These are phyloP conservation scores for Earliella scabrosa DNA, from an alignment of 1,284 basidiomycete species.

Conservation along the genomic window DNA sequence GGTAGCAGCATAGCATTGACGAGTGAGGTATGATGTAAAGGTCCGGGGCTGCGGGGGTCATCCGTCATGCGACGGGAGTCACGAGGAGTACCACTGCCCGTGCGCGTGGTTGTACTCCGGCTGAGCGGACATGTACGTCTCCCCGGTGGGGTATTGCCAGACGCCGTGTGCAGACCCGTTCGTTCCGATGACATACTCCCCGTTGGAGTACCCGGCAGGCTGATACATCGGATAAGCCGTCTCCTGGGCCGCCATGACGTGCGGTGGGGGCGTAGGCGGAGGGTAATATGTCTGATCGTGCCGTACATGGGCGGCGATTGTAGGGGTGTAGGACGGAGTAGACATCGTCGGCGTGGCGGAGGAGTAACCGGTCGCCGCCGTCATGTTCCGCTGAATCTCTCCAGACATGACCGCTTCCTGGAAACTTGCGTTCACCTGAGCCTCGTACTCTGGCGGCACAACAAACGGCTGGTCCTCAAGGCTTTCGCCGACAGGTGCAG, in stretches of 20 bases:
- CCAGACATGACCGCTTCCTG: slow-evolving; percentile 34
- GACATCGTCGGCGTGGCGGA: slow-evolving; percentile 2
- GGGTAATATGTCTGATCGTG: slow-evolving; percentile 4
- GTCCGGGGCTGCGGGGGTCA: background rate
- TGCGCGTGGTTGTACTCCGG: slow-evolving; percentile 8
- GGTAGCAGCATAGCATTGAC: slow-evolving; percentile 12
- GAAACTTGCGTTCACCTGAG: slow-evolving; percentile 33
- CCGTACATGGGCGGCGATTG: background rate
- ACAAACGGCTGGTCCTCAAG: slow-evolving; percentile 36
- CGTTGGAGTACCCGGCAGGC: background rate
- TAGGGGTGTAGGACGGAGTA: background rate
- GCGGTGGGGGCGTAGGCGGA: background rate
- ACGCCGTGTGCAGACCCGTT: slow-evolving; percentile 4
- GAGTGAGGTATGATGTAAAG: background rate
- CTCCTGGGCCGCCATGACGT: slow-evolving; percentile 1
- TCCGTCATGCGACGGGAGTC: background rate
- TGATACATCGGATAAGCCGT: slow-evolving; percentile 7
- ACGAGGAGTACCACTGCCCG: slow-evolving; percentile 17
- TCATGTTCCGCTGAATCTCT: slow-evolving; percentile 32
- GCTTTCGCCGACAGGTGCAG: slow-evolving; percentile 20
- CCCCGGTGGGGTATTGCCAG: slow-evolving; percentile 9
- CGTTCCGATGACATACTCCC: background rate
- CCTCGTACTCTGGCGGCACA: slow-evolving; percentile 36
- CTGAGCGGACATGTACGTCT: slow-evolving; percentile 8
- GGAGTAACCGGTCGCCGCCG: slow-evolving; percentile 17